These are phyloP conservation scores for Paecilomyces formosus DNA, from an alignment of 2,329 filamentous ascomycete species.

Conservation along the genomic window DNA sequence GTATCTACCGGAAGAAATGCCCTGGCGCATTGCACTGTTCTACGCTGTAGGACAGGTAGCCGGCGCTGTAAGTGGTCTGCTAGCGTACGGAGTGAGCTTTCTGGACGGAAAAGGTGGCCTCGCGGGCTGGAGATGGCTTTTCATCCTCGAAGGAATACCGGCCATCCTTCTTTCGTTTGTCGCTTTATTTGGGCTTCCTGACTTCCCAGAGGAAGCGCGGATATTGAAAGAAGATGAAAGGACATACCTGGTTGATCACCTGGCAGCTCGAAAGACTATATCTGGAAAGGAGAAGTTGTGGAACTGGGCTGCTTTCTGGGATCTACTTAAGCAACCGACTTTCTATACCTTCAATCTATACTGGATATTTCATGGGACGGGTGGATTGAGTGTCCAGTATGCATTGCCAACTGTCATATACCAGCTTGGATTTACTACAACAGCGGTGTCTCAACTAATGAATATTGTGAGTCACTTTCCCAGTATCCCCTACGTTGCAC, in stretches of 20 bases:
- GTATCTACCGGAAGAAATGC: conserved; percentile 30
- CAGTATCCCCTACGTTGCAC: neutral
- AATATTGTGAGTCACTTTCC: conserved; percentile 23
- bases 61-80: conserved; percentile 15
- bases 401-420: conserved; percentile 39
- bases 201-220: conserved; percentile 24
- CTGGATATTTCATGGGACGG: conserved; percentile 38
- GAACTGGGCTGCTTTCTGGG: conserved; percentile 23
- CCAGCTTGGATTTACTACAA: conserved; percentile 35
- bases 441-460: conserved; percentile 37
- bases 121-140: conserved; percentile 32
- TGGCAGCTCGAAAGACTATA: neutral
- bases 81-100: conserved; percentile 32
- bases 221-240: conserved; percentile 22
- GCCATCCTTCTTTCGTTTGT: conserved; percentile 23
- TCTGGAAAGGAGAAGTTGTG: conserved; percentile 23
- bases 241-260: neutral
- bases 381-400: conserved; percentile 34
- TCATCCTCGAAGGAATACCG: conserved; percentile 30
- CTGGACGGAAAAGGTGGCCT: conserved; percentile 26
- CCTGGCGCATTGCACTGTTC: conserved; percentile 30
- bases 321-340: conserved; percentile 26
- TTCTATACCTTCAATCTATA: conserved; percentile 31
- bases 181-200: conserved; percentile 22
- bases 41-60: conserved; percentile 18